These are phyloP conservation scores for Sporothrix pallida DNA, from an alignment of 2,329 filamentous ascomycete species.

Conservation along the genomic window DNA sequence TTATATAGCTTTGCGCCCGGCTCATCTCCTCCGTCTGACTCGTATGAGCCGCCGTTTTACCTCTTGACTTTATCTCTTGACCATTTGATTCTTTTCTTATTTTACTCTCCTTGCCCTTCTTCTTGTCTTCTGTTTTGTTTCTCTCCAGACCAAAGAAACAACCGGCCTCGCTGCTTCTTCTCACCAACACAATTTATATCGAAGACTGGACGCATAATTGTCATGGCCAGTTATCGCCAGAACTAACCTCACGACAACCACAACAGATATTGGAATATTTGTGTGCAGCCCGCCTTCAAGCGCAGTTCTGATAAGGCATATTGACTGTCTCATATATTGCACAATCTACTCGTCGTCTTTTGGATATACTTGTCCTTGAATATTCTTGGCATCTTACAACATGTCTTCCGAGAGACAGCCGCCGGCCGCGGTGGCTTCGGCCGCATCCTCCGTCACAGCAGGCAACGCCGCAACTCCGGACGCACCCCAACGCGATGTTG, in stretches of 20 bases:
- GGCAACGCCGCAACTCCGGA: background rate
- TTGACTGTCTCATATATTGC: background rate
- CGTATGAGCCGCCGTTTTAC: background rate
- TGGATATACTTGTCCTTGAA: background rate
- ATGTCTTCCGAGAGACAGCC: slow-evolving; percentile 15
- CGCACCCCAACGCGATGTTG: slow-evolving; percentile 14
- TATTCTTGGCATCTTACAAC: background rate
- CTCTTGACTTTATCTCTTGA: background rate
- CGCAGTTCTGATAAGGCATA: background rate
- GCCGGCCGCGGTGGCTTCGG: background rate
- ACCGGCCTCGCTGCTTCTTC: background rate
- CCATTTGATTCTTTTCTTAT: background rate
- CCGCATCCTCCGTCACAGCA: slow-evolving; percentile 28
- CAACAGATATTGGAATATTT: background rate
- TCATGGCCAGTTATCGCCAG: background rate
- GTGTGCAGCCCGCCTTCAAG: background rate
- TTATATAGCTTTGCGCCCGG: slow-evolving; percentile 12
- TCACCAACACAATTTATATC: background rate
- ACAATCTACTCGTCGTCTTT: background rate
- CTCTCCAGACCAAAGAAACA: background rate
- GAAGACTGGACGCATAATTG: background rate
- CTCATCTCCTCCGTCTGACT: background rate
- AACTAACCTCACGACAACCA: background rate
- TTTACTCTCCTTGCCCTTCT: background rate
- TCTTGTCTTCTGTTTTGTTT: background rate